Evolutionary conservation across 2,329 filamentous ascomycete genomes (phyloP).

Genomic region (Phoma sp.): DNA sequence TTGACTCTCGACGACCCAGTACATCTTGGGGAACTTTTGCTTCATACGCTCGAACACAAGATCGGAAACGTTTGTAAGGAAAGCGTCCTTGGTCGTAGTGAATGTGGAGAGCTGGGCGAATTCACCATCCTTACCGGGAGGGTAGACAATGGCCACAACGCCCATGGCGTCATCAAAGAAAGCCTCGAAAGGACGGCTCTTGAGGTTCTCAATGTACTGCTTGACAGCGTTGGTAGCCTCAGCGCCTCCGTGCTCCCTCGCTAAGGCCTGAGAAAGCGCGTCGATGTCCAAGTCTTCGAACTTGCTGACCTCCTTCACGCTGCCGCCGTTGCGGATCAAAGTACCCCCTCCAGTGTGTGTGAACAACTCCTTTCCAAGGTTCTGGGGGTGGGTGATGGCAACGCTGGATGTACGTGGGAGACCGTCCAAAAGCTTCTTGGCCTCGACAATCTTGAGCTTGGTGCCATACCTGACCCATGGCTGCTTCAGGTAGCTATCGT

Average conservation of each 20-base stretch:
- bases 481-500: constrained; percentile 88
- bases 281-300: constrained; percentile 78
- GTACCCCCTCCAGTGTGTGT: constrained; percentile 95
- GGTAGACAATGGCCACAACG: constrained; percentile 86
- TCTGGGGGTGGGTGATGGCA: constrained; percentile 95
- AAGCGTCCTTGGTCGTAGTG: constrained; percentile 91
- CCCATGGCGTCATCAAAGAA: constrained; percentile 96
- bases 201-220: constrained; percentile 80
- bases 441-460: constrained; percentile 95
- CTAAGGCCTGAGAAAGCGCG: constrained; percentile 79
- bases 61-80: constrained; percentile 92
- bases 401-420: constrained; percentile 92
- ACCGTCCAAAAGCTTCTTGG: constrained; percentile 88
- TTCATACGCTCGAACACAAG: constrained; percentile 94
- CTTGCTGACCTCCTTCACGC: constrained; percentile 75
- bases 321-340: constrained; percentile 88
- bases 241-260: constrained; percentile 80
- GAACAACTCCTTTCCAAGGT: constrained; percentile 95
- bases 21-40: constrained; percentile 88
- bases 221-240: constrained; percentile 85
- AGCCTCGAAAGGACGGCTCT: constrained; percentile 80
- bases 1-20: constrained; percentile 95
- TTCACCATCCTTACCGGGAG: constrained; percentile 67
- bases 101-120: constrained; percentile 87
- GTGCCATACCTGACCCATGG: constrained; percentile 96